Conservation (phyloP, 192 early-diverging fungal species). For the Umbelopsis sp. region DNA sequence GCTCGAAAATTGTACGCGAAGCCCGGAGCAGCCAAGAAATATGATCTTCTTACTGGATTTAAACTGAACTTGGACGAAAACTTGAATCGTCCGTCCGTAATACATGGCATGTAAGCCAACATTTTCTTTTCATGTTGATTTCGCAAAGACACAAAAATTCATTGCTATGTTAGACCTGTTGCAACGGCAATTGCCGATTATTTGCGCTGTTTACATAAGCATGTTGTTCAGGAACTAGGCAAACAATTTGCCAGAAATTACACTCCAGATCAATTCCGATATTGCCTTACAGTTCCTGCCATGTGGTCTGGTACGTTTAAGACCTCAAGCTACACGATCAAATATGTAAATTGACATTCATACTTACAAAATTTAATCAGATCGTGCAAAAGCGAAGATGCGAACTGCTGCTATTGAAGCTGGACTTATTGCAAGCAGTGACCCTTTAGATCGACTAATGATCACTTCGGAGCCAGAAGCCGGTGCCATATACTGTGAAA, state of each 20-base stretch:
- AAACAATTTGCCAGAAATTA: conserved; percentile 48
- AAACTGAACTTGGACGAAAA: conserved; percentile 44
- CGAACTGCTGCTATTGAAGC: conserved; percentile 46
- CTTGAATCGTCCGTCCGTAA: conserved; percentile 32
- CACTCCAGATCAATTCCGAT: conserved; percentile 42
- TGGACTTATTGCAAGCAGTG: conserved; percentile 35
- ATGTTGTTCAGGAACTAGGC: conserved; percentile 45
- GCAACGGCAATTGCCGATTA: conserved; percentile 46
- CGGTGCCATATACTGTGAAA: conserved; percentile 51
- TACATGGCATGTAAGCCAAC: conserved; percentile 27
- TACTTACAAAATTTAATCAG: not conserved
- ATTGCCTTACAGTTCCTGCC: conserved; percentile 56
- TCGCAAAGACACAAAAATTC: not conserved
- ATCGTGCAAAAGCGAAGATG: conserved; percentile 48
- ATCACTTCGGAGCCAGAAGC: conserved; percentile 52
- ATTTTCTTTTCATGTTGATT: not conserved
- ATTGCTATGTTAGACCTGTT: conserved; percentile 12
- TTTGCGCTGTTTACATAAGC: conserved; percentile 37
- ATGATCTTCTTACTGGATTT: conserved; percentile 39
- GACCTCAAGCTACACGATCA: not conserved
- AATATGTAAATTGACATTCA: not conserved
- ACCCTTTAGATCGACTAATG: conserved; percentile 45
- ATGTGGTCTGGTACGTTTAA: conserved; percentile 49
- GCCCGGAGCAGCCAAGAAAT: conserved; percentile 37
- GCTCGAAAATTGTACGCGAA: conserved; percentile 38